A percentile compares a stretch with the other conserved stretches of the same genome.
These are phyloP conservation scores for Gracilaria gracilis DNA, from an alignment of 23 red algal species.

Conservation along the genomic window DNA sequence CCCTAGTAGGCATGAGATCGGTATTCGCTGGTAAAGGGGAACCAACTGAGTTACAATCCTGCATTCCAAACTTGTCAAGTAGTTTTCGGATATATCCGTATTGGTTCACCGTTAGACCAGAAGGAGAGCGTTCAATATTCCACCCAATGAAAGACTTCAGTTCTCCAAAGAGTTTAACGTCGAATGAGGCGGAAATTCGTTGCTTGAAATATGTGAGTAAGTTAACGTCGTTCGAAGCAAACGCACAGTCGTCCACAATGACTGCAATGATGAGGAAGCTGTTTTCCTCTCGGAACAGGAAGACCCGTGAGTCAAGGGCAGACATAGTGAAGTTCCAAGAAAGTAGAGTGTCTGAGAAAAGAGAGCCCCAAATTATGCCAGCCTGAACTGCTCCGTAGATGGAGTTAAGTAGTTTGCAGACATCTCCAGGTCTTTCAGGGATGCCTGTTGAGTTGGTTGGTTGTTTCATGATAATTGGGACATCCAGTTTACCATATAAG, in stretches of 20 bases:
- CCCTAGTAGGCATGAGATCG: not conserved
- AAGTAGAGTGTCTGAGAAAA: not conserved
- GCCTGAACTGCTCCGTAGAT: constrained; percentile 21
- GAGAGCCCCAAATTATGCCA: constrained; percentile 19
- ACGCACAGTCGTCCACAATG: too few species aligned
- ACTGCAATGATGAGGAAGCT: too few species aligned
- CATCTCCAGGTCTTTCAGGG: too few species aligned
- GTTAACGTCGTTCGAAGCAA: too few species aligned
- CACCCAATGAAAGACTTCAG: not conserved
- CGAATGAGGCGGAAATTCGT: not conserved
- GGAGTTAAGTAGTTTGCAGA: too few species aligned
- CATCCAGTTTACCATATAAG: constrained; percentile 33
- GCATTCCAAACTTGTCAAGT: not conserved
- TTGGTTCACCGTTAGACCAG: not conserved
- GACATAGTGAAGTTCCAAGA: constrained; percentile 11
- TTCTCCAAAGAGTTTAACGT: constrained; percentile 14
- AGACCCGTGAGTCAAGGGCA: too few species aligned
- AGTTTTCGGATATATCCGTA: not conserved
- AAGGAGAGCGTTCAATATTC: not conserved
- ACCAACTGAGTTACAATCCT: not conserved
- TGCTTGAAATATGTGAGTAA: not conserved
- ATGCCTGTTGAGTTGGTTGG: too few species aligned
- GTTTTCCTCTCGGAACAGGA: too few species aligned
- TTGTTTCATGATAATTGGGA: not conserved
- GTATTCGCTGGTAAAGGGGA: not conserved